Percentiles rank a stretch among this genome's conserved stretches.
Evolutionary conservation across 2,329 filamentous ascomycete genomes (phyloP).

Genomic region (Coleophoma crateriformis): DNA sequence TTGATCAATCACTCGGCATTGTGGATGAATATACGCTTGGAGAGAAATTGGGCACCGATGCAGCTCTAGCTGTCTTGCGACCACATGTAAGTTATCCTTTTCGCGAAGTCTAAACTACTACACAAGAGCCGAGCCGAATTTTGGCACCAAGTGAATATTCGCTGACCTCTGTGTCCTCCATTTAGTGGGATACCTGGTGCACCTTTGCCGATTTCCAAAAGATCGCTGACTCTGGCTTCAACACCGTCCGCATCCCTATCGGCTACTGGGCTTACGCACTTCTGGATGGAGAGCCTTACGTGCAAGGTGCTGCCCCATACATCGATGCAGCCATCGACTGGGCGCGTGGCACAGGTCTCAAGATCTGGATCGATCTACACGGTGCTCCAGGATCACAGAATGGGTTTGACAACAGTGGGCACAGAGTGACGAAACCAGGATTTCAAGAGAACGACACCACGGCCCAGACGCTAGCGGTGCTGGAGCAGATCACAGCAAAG

Average conservation of each 20-base stretch:
- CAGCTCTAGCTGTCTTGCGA: constrained; percentile 43
- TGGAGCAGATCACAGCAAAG: constrained; percentile 51
- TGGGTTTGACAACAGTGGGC: constrained; percentile 58
- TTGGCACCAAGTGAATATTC: not conserved
- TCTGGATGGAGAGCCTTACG: constrained; percentile 41
- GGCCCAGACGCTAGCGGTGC: constrained; percentile 44
- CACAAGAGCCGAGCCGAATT: no score
- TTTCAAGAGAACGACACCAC: constrained; percentile 43
- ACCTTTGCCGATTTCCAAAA: constrained; percentile 44
- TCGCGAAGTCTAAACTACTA: constrained; percentile 14
- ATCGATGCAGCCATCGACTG: constrained; percentile 51
- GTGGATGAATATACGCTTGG: constrained; percentile 27
- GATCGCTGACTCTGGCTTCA: constrained; percentile 50
- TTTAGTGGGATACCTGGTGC: constrained; percentile 25
- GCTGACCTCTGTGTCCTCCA: not conserved
- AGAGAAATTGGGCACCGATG: constrained; percentile 39
- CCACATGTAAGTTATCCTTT: constrained; percentile 32
- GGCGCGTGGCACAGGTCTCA: constrained; percentile 44
- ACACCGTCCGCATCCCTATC: constrained; percentile 52
- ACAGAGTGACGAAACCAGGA: constrained; percentile 33
- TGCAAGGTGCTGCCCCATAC: constrained; percentile 43
- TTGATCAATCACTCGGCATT: constrained; percentile 23
- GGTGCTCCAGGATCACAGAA: constrained; percentile 52
- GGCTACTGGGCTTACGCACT: constrained; percentile 55
- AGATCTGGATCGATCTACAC: constrained; percentile 55